Conservation (phyloP, 1,139 yeast species). For the Kluyveromyces sp. region DNA sequence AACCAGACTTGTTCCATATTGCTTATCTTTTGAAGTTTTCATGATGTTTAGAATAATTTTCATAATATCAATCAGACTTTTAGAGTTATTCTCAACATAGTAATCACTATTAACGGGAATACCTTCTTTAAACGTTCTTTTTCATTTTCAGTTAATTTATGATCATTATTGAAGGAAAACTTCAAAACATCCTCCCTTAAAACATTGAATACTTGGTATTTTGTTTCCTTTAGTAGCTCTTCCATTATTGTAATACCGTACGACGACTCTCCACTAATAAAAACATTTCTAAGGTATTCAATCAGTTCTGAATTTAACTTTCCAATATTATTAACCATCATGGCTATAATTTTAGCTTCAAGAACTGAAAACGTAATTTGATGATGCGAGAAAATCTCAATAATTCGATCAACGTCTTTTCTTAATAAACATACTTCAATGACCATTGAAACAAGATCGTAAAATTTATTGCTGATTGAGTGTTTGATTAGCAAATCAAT, state of each 20-base stretch:
- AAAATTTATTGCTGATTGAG: neutral
- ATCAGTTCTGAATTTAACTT: constrained; percentile 6
- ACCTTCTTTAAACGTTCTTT: neutral
- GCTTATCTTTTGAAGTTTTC: constrained; percentile 1
- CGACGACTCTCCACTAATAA: neutral
- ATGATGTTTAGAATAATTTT: neutral
- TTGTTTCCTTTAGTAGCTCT: constrained; percentile 7
- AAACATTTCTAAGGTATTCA: constrained; percentile 6
- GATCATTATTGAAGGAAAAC: constrained; percentile 9
- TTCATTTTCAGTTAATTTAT: constrained; percentile 2
- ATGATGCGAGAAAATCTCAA: neutral
- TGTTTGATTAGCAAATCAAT: neutral
- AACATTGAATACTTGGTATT: constrained; percentile 8
- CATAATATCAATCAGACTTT: constrained; percentile 4
- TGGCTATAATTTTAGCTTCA: constrained; percentile 3
- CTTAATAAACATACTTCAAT: constrained; percentile 1
- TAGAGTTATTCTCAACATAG: constrained; percentile 1
- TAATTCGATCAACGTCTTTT: neutral
- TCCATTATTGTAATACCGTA: constrained; percentile 2
- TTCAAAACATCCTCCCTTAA: constrained; percentile 10
- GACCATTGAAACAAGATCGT: neutral
- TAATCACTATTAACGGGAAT: constrained; percentile 5
- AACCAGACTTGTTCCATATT: neutral
- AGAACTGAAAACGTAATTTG: neutral
- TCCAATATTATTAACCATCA: constrained; percentile 9